Evolutionary conservation across 2,329 filamentous ascomycete species (phyloP).

Genomic region (Scedosporium dehoogii): DNA sequence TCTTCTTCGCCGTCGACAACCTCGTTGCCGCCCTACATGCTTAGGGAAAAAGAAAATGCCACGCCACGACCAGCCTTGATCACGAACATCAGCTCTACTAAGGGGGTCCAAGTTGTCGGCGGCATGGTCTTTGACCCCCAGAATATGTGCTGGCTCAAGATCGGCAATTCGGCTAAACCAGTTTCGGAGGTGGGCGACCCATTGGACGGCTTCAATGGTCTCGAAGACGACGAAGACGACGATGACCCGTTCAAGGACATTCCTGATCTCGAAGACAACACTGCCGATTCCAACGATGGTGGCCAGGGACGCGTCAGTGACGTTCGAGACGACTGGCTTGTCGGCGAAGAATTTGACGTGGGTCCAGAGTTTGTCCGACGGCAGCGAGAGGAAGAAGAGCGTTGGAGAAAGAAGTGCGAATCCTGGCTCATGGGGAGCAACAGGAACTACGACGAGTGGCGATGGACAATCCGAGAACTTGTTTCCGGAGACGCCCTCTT

Average conservation of each 20-base stretch:
- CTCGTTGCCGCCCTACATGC: conserved; percentile 29
- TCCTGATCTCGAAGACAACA: conserved; percentile 74
- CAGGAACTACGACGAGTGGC: conserved; percentile 54
- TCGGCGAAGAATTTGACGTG: conserved; percentile 95
- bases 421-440: conserved; percentile 60
- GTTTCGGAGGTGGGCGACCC: conserved; percentile 43
- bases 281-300: conserved; percentile 37
- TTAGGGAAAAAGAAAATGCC: conserved; percentile 45
- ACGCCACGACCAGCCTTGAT: conserved; percentile 72
- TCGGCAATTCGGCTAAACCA: conserved; percentile 36
- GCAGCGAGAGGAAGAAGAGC: conserved; percentile 83
- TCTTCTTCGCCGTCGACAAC: conserved; percentile 41
- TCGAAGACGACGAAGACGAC: conserved; percentile 64
- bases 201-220: conserved; percentile 55
- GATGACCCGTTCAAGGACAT: conserved; percentile 82
- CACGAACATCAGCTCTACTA: conserved; percentile 73
- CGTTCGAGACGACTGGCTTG: conserved; percentile 67
- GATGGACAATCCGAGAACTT: conserved; percentile 65
- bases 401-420: conserved; percentile 81
- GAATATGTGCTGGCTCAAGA: conserved; percentile 95
- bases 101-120: conserved; percentile 88
- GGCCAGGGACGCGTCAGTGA: conserved; percentile 44
- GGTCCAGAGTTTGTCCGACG: conserved; percentile 86
- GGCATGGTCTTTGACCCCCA: conserved; percentile 97
- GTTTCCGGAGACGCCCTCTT: conserved; percentile 27